Evolutionary conservation across 192 early-diverging fungal genomes (phyloP), one percentile per base, ranked within the genome.

Genomic region (Funneliformis mosseae): DNA sequence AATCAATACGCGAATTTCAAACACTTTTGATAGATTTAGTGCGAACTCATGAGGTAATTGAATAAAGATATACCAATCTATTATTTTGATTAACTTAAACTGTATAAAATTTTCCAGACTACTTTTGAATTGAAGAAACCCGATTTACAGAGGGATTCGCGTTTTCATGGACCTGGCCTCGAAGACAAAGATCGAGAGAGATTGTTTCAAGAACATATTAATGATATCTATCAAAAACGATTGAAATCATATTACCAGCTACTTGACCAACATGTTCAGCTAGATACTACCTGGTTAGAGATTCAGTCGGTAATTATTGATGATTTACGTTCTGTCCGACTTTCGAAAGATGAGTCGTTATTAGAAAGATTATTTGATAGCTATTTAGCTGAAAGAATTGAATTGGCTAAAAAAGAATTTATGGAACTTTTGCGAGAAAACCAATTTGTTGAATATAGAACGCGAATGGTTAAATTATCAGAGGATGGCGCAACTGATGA

Each of bases 401-500:
- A 75, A 25, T 82, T 64, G 27, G 88, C 90, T 21, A 79, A 82
- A 27, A 21, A 55, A 14, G 86, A 84, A 42, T 82, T 90, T 60
- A 66, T 77, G 63, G 81, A 87, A 46, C 79, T 84, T 18, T 74
- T 90, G 45, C 48, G 60, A 66, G 89, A 90, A 78, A 91, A 90
- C 79, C 81, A 85, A 27, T 91, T 91, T 81, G 59, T 91, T 4
- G 80, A 83, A 76, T 90, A 90, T 83, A 84, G 89, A 16, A 83
- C 89, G 46, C 81, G 86, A 45, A 82, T 83, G 74, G 85, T 86
- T 70, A 87, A 87, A 74, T 74, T 88, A 28, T 79, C 67, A 18
- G 87, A 82, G 46, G 89, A 86, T 14, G 89, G 84, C 8, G 87
- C 86, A 50, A 69, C 33, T 14, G 77, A 61, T 28, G 61, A 87